These are phyloP conservation scores for Cryphonectria nitschkei DNA, from an alignment of 2,329 filamentous ascomycete species.

Conservation along the genomic window DNA sequence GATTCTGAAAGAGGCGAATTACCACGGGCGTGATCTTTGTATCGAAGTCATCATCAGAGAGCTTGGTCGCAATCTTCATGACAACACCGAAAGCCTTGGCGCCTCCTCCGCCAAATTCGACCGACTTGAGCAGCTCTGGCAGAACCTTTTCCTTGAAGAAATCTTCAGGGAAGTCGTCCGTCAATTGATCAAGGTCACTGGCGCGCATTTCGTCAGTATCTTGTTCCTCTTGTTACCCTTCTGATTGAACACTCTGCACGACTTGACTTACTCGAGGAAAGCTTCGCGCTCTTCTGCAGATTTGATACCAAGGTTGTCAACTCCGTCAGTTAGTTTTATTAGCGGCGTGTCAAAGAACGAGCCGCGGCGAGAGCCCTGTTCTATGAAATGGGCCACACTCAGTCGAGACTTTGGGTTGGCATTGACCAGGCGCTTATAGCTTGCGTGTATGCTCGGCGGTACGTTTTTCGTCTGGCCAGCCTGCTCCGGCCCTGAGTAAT, in stretches of 20 bases:
- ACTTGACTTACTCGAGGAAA: constrained; percentile 66
- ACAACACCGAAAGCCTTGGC: constrained; percentile 87
- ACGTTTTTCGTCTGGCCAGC: constrained; percentile 84
- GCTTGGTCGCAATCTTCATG: constrained; percentile 86
- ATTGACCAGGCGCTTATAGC: constrained; percentile 87
- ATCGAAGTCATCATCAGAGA: constrained; percentile 90
- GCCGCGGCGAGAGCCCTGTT: constrained; percentile 80
- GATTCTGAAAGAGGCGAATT: constrained; percentile 84
- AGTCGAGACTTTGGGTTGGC: constrained; percentile 87
- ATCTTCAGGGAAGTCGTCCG: constrained; percentile 94
- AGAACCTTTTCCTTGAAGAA: constrained; percentile 98
- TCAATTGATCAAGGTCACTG: constrained; percentile 78
- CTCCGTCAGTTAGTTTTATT: constrained; percentile 89
- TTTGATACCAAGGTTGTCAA: constrained; percentile 92
- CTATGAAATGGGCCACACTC: constrained; percentile 82
- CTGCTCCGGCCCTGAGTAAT: constrained; percentile 76
- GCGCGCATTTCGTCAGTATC: constrained; percentile 45
- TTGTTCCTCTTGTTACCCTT: not conserved
- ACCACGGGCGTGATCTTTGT: constrained; percentile 82
- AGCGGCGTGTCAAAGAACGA: constrained; percentile 92
- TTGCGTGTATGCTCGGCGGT: constrained; percentile 84
- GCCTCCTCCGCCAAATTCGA: constrained; percentile 96
- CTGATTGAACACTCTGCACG: constrained; percentile 25
- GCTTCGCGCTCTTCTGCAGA: constrained; percentile 80
- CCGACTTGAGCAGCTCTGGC: constrained; percentile 93